phyloP scores from a whole-genome alignment of 148 eudicot genomes.

The Camellia japonica region DNA sequence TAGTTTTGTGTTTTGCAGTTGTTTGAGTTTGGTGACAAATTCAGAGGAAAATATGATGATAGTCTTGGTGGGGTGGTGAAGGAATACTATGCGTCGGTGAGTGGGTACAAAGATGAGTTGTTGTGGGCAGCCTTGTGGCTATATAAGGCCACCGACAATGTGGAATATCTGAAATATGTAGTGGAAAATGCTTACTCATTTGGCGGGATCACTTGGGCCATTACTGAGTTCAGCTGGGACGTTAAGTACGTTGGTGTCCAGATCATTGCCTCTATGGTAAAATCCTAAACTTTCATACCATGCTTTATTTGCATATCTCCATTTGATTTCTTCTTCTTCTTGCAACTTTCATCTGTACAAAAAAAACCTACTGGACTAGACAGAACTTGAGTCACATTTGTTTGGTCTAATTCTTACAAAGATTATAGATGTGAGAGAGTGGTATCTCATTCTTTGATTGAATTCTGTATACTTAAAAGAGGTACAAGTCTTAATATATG shows the following conservation, averaged over 20 bases:
- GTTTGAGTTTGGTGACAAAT: slow-evolving; percentile 73
- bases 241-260: slow-evolving; percentile 74
- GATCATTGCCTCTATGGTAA: slow-evolving; percentile 69
- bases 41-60: slow-evolving; percentile 66
- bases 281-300: neutral
- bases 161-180: slow-evolving; percentile 44
- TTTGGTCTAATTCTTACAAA: too few relatives aligned
- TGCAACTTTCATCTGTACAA: too few relatives aligned
- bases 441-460: too few relatives aligned
- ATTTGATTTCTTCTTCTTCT: too few relatives aligned
- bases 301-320: too few relatives aligned
- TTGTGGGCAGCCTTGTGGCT: slow-evolving; percentile 80
- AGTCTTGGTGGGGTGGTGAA: slow-evolving; percentile 44
- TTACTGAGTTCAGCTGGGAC: slow-evolving; percentile 75
- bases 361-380: too few relatives aligned
- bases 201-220: slow-evolving; percentile 73
- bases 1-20: slow-evolving; percentile 27
- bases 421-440: too few relatives aligned
- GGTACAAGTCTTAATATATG: too few relatives aligned
- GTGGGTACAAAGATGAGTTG: slow-evolving; percentile 78
- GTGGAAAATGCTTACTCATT: slow-evolving; percentile 41
- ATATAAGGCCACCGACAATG: slow-evolving; percentile 60
- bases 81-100: slow-evolving; percentile 59
- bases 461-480: too few relatives aligned
- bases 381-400: too few relatives aligned